Evolutionary conservation across 75 land plant genomes (phyloP), one percentile per base, ranked within the genome.

Genomic region (Picea glauca): DNA sequence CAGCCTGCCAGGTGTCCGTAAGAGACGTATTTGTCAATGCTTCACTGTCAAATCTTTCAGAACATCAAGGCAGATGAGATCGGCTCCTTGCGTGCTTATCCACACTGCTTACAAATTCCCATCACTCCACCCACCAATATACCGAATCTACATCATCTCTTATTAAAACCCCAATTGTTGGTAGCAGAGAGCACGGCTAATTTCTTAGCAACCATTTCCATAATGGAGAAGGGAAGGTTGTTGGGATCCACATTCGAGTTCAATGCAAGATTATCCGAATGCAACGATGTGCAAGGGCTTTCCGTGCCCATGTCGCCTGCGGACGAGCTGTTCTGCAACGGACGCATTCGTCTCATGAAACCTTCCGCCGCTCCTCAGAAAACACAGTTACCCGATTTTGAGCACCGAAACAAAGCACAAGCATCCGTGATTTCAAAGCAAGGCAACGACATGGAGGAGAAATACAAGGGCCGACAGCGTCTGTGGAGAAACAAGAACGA

Each of bases 401-500:
- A 79, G 17, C 15, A 65, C 13, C 18, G 33, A 33, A 31, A 15
- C 17, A 30, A 65, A 30, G 35, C 26, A 7, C 26, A 21, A 21
- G 26, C 8, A 21, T 61, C 23, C 62, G n/a, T 21, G 9, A 5
- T 8, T 26, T 33, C 18, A 30, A 23, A 38, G 75, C 12, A 13
- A 14, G 31, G 15, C 65, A 11, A 63, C 65, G 65, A n/a, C 12
- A 8, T 26, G 20, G 65, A 63, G 20, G 26, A 26, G 26, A 58
- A 9, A 5, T 60, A 4, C 6, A 72, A 86, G 60, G 88, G 86
- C 13, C 78, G 90, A 58, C 87, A 83, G 72, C 58, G 82, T 62
- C 38, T 84, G 78, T 26, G 75, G 23, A 40, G 84, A 21, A 76
- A 72, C 79, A 76, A 78, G 58, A 46, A 46, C 9, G 54, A 46